Evolutionary conservation across 805 yeast species (phyloP).

Genomic region (Kregervanrija delftensis): DNA sequence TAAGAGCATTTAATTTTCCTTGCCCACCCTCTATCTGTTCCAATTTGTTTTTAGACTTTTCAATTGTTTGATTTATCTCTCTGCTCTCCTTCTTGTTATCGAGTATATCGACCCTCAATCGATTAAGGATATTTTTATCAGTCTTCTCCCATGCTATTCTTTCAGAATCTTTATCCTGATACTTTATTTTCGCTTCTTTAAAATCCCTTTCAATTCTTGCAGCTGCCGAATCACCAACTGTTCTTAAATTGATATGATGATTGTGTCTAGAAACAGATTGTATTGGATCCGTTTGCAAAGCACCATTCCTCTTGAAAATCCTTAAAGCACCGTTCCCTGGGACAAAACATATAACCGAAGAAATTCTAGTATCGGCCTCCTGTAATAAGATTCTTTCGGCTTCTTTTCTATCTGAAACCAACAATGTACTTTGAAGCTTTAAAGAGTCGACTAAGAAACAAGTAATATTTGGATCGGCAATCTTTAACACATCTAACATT

Average conservation of each 20-base stretch:
- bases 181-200: constrained; percentile 6
- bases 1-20: constrained; percentile 30
- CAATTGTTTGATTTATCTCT: constrained; percentile 19
- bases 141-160: constrained; percentile 6
- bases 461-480: constrained; percentile 47
- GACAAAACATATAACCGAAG: constrained; percentile 21
- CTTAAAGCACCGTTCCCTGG: constrained; percentile 17
- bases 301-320: constrained; percentile 21
- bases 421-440: constrained; percentile 50
- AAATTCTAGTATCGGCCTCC: constrained; percentile 21
- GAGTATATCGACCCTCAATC: too few relatives aligned
- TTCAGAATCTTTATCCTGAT: neutral
- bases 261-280: neutral
- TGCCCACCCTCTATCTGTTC: constrained; percentile 38
- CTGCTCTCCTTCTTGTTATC: constrained; percentile 1
- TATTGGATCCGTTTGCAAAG: constrained; percentile 27
- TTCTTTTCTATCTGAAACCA: constrained; percentile 42
- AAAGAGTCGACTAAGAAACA: constrained; percentile 59
- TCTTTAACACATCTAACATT: constrained; percentile 53
- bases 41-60: constrained; percentile 31
- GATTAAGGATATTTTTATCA: constrained; percentile 13
- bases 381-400: constrained; percentile 41
- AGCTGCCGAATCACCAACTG: constrained; percentile 19
- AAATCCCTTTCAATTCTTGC: constrained; percentile 9
- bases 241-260: constrained; percentile 3